These are phyloP conservation scores for Neurospora tetraspora DNA, from an alignment of 495 filamentous ascomycete genomes.

Conservation along the genomic window DNA sequence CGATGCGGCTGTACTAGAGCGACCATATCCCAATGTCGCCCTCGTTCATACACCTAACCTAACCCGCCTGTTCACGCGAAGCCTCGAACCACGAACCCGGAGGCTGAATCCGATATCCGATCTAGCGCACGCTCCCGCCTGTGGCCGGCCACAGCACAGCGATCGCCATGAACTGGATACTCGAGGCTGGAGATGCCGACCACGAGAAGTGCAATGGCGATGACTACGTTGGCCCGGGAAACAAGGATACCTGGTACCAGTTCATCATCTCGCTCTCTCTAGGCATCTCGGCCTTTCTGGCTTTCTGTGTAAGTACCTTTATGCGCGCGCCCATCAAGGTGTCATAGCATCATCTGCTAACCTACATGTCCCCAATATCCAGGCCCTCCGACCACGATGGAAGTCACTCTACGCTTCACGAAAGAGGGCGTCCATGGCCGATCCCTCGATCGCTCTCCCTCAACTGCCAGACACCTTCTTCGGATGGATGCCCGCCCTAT, in stretches of 20 bases:
- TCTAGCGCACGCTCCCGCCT: neutral
- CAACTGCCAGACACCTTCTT: constrained; percentile 79
- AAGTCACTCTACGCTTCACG: constrained; percentile 84
- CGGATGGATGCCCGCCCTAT: constrained; percentile 90
- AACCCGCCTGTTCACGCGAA: neutral
- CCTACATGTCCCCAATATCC: neutral
- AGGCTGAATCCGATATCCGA: neutral
- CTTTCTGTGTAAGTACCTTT: constrained; percentile 38
- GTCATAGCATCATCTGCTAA: neutral
- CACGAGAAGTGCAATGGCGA: constrained; percentile 21
- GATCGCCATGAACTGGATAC: constrained; percentile 11
- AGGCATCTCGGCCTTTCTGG: constrained; percentile 41
- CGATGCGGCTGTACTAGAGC: neutral
- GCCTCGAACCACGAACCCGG: neutral
- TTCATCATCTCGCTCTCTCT: constrained; percentile 41
- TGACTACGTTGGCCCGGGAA: constrained; percentile 21
- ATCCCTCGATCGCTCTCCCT: constrained; percentile 65
- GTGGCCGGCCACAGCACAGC: neutral
- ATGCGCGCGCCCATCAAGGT: no score
- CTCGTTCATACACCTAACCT: neutral
- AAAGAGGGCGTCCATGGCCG: constrained; percentile 46
- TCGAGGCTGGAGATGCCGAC: constrained; percentile 6
- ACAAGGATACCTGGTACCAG: constrained; percentile 40
- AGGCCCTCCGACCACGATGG: constrained; percentile 84
- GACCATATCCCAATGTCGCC: neutral